Evolutionary conservation across 805 yeast species (phyloP), one percentile per base, ranked within the genome.

Genomic region (Debaryomyces castellii): DNA sequence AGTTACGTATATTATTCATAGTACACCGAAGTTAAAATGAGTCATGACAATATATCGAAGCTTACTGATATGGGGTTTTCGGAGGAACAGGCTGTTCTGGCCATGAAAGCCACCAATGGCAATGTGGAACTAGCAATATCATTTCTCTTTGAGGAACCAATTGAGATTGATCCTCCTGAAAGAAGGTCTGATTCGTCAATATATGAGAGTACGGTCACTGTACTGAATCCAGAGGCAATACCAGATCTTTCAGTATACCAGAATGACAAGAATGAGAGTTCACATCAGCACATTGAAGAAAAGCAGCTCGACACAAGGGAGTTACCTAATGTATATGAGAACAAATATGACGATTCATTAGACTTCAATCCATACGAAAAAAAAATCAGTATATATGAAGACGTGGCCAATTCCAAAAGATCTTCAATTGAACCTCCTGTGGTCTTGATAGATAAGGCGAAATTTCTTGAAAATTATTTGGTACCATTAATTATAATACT

Each of bases 1-100:
- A 6, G 10, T 14, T 14, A 14, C 16, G 3, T 9, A 14, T 2
- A 30, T 16, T 6, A 30, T 30, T 30, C 12, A 5, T 17, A 3
- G 10, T n/a, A 20, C 7, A 35, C n/a, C 8, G 16, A 39, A 34
- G 10, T 40, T 45, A 39, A 34, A 10, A 47, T 45, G 42, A 53
- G 22, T 23, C 43, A 44, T 48, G 49, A 51, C 28, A 51, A 49
- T 58, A 58, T 40, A 47, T 53, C 32, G 37, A 40, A 55, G 49
- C 58, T 64, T 41, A 52, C 56, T 32, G 71, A 66, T 33, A 71
- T 73, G 76, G 78, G 77, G 32, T 67, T 73, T 58, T 44, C 64
- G 39, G 56, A 52, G 21, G 73, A 64, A 18, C 64, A 68, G 45
- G 68, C 77, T 3, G 45, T 49, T 5, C 63, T 59, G 16, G 82